Base-by-base conservation (phyloP, 192 early-diverging fungal species). In the Spinellus fusiger region DNA sequence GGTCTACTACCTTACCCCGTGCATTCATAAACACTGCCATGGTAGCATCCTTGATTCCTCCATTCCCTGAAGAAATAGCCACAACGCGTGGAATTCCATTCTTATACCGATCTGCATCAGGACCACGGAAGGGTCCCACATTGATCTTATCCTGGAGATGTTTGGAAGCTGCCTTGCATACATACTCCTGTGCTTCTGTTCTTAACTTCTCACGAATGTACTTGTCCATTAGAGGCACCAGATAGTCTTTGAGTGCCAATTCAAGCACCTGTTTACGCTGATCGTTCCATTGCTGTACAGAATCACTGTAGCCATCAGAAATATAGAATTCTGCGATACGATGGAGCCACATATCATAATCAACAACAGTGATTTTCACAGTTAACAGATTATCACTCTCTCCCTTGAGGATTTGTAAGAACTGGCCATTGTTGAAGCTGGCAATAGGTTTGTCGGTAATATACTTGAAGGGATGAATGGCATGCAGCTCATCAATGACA, bases 401-500 rank as follows among this genome's bases (percentile, higher is more conserved):
- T 0, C 88, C 90, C 49, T 86, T 78, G 18, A 88, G 64, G 0
- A 96, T 80, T 31, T 83, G 80, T 29, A 93, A 64, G 70, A 93
- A 93, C 71, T 91, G 84, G 2, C 81, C 87, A 53, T 82, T 76
- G 7, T 80, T 79, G 22, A 93, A 93, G 34, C 79, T 83, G 1
- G 69, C 71, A 5, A 88, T 73, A 15, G 85, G 90, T 68, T 95
- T 96, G 32, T 86, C 78, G 15, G 69, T 65, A 49, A 98, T 61
- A 35, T 86, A 95, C 79, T 95, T 95, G 79, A 95, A 94, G 4
- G 85, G 81, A 18, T 62, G 72, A 53, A 86, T 91, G 1, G 88
- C 81, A 57, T 96, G 93, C 12, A 82, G 72, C 10, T 80, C 80
- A 40, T 91, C 85, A 56, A 98, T 93, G 56, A 86, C 85, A 28